Conservation (phyloP, 2,329 filamentous ascomycete genomes). For the Colletotrichum filicis region DNA sequence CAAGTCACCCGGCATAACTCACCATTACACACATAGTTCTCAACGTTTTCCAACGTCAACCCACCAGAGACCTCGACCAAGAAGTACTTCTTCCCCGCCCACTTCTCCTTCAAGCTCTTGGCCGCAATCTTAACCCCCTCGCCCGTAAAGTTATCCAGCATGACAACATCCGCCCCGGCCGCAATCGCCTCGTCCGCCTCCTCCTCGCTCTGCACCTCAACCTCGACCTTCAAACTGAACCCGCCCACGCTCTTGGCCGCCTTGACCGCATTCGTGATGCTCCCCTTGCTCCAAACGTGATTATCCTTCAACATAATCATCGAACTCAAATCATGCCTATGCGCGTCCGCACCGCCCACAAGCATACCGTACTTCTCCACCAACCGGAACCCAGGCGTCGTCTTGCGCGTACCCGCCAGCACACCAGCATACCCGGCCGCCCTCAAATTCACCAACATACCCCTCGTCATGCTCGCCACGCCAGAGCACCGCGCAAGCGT, state of each 20-base stretch:
- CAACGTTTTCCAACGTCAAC: slow-evolving; percentile 85
- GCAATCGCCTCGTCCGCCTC: slow-evolving; percentile 92
- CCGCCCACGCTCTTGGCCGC: slow-evolving; percentile 87
- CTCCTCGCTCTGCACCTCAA: slow-evolving; percentile 88
- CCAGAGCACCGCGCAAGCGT: slow-evolving; percentile 91
- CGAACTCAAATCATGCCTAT: slow-evolving; percentile 88
- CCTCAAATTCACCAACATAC: slow-evolving; percentile 66
- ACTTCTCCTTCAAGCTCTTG: slow-evolving; percentile 79
- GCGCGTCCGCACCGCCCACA: slow-evolving; percentile 90
- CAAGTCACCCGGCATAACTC: slow-evolving; percentile 43
- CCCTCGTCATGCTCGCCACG: slow-evolving; percentile 77
- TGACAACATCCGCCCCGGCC: slow-evolving; percentile 93
- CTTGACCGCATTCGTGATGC: slow-evolving; percentile 85
- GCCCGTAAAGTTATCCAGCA: slow-evolving; percentile 95
- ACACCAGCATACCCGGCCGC: slow-evolving; percentile 81
- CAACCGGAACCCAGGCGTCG: slow-evolving; percentile 92
- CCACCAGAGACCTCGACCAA: slow-evolving; percentile 94
- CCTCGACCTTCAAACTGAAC: slow-evolving; percentile 94
- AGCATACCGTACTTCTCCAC: slow-evolving; percentile 99
- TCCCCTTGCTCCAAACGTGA: slow-evolving; percentile 91
- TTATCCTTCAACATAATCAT: slow-evolving; percentile 99
- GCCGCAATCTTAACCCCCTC: slow-evolving; percentile 82
- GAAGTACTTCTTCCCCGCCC: slow-evolving; percentile 79
- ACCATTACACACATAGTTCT: slow-evolving; percentile 81
- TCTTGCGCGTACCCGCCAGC: slow-evolving; percentile 96